Evolutionary conservation across 2,329 filamentous ascomycete species (phyloP), one percentile per base, ranked within the genome.

Genomic region (Xylaria polymorpha): DNA sequence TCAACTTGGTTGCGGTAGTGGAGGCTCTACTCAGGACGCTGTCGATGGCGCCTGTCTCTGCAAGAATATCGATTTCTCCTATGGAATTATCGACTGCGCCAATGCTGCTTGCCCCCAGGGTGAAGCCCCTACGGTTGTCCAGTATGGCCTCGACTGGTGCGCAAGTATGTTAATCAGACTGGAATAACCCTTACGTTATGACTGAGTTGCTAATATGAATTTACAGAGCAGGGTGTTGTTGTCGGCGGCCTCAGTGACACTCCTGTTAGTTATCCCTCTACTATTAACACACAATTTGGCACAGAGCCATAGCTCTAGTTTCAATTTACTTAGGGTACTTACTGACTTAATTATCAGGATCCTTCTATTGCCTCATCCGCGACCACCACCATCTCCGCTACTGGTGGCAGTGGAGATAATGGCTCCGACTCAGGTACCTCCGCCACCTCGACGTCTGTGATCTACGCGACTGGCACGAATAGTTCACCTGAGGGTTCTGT

Each of bases 1-100:
- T 41, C 76, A 82, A 61, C 82, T 88, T 43, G 82, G 82, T 68
- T 89, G 87, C 48, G 77, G 82, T 56, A 56, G 48, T 3, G 68
- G 56, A 10, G 69, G 74, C 64, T 76, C 75, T 48, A 78, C 66
- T 6, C 39, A 43, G n/a, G 41, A 71, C 14, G 66, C 69, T 37
- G 67, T 70, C 22, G 58, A 83, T 64, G 66, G 72, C 51, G 73
- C 74, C 65, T 84, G 83, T 76, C 83, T 84, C 75, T 84, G 83
- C 81, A 71, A 68, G 20, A 78, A 83, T 72, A 73, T 75, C 66
- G 64, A 76, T 68, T 84, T 84, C 77, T 73, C 83, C 72, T 76
- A 76, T 66, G 79, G 77, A 76, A 81, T 84, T 69, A 72, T 76
- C 67, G 77, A 79, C 70, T 79, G 77, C 64, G 73, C 77, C 64